Evolutionary conservation across 2,329 filamentous ascomycete species (phyloP).

Genomic region (Graphilbum ipis-grandicollis): DNA sequence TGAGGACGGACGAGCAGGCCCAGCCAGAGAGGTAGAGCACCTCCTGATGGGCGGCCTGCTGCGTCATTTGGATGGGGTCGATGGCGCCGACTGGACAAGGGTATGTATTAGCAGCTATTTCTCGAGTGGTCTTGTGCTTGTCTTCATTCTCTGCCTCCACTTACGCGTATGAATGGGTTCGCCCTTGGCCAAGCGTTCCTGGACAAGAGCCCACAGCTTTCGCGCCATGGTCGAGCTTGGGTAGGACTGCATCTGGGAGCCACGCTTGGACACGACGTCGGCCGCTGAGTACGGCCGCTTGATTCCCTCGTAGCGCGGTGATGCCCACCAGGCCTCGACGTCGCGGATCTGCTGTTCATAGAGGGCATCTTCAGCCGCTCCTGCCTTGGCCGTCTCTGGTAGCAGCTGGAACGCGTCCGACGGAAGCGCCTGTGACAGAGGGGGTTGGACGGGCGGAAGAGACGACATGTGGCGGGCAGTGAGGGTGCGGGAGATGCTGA

Average conservation of each 20-base stretch:
- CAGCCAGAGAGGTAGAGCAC: constrained; percentile 92
- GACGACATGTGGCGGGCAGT: constrained; percentile 13
- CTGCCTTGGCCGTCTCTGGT: constrained; percentile 58
- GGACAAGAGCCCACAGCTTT: constrained; percentile 82
- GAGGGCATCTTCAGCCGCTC: constrained; percentile 65
- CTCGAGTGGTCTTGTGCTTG: no score
- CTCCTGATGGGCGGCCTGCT: constrained; percentile 91
- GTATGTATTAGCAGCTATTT: no score
- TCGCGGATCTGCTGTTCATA: constrained; percentile 72
- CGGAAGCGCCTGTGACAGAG: constrained; percentile 41
- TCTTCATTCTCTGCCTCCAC: no score
- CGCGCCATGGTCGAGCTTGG: constrained; percentile 88
- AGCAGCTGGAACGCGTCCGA: constrained; percentile 78
- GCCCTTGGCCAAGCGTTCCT: constrained; percentile 58
- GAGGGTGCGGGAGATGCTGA: no score
- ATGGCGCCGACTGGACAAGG: constrained; percentile 96
- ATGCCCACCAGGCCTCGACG: constrained; percentile 81
- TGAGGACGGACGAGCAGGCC: constrained; percentile 89
- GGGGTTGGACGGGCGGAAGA: constrained; percentile 35
- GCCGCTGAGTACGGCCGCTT: constrained; percentile 79
- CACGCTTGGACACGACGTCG: constrained; percentile 86
- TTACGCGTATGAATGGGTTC: constrained; percentile 85
- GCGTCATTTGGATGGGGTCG: constrained; percentile 98
- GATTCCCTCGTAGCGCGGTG: constrained; percentile 72
- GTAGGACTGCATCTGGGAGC: constrained; percentile 71